Base-by-base conservation (phyloP, 2,329 filamentous ascomycete species). In the Botrytis sinoallii region DNA sequence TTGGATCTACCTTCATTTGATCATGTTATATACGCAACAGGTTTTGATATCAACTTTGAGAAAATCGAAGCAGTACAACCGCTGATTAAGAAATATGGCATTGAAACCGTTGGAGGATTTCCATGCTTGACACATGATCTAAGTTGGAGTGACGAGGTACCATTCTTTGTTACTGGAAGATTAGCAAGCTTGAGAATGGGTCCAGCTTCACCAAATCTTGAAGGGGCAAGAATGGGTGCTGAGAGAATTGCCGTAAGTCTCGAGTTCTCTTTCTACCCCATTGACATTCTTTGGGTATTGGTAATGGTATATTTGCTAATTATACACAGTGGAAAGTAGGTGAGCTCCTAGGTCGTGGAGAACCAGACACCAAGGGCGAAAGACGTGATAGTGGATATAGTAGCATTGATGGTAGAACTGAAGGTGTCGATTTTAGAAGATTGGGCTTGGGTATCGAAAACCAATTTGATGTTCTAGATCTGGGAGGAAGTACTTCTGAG, bases 121-220 rank as follows among this genome's bases (percentile, higher is more conserved):
- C 93, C 93, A 0, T 93, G 91, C 76, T 81, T 95, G 70, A 95
- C 88, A 3, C 88, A 95, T 60, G 92, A 95, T 78, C 83, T 95
- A 75, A 91, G 91, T 86, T 95, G 92, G 93, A 85, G 85, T 55
- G 85, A 90, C 0, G 88, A 89, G n/a, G 87, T 95, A 0, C 93
- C 93, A 1, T 82, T 94, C 1, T 95, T 94, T 79, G 82, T 93
- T 74, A 90, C 90, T 0, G 93, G 92, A 2, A 85, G 89, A 70
- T 82, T 95, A 52, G 92, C 91, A 0, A 88, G 86, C 0, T 81
- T 95, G 77, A 86, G 89, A 73, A 83, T 95, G 0, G 92, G 93
- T 0, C 92, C 93, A 18, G 91, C 90, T 0, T 91, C 91, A 1
- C 89, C 88, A 0, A 95, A 95, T 80, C 83, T 95, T 5, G 92